A percentile compares a stretch with the other conserved stretches of the same genome.
Conservation (phyloP, 148 eudicot species). For the Rhododendron mucronatum region DNA sequence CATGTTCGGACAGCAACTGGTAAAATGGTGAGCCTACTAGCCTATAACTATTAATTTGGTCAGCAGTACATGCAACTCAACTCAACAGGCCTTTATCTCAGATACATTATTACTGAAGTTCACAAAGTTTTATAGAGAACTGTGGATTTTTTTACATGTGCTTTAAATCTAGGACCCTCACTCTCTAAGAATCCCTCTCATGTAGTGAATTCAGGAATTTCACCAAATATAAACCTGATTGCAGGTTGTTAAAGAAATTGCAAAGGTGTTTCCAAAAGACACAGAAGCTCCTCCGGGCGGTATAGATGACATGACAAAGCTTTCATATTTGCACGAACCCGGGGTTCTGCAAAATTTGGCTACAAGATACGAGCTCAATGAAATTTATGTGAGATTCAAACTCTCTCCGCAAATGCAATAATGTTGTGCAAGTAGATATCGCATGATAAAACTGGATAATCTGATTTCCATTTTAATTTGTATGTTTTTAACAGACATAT, state of each 20-base stretch:
- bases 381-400: conserved; percentile 68
- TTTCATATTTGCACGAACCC: conserved; percentile 95
- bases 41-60: not conserved
- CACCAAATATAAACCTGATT: not conserved
- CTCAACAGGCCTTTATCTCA: not conserved
- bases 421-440: conserved; percentile 1
- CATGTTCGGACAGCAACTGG: conserved; percentile 66
- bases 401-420: not conserved
- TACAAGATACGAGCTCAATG: conserved; percentile 90
- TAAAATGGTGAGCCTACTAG: conserved; percentile 55
- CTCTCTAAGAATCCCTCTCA: not conserved
- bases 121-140: not conserved
- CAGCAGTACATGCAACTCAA: not conserved
- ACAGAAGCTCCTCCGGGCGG: conserved; percentile 98
- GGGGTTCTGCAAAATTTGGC: conserved; percentile 91
- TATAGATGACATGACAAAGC: conserved; percentile 99
- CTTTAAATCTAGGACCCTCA: not conserved
- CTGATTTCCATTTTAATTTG: not conserved
- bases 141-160: not conserved
- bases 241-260: conserved; percentile 71
- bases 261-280: conserved; percentile 85
- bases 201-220: not conserved
- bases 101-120: not conserved
- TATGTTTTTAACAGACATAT: conserved; percentile 59
- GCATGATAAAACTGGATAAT: not conserved